Conservation (phyloP, 192 early-diverging fungal genomes). For the Diversispora epigaea region DNA sequence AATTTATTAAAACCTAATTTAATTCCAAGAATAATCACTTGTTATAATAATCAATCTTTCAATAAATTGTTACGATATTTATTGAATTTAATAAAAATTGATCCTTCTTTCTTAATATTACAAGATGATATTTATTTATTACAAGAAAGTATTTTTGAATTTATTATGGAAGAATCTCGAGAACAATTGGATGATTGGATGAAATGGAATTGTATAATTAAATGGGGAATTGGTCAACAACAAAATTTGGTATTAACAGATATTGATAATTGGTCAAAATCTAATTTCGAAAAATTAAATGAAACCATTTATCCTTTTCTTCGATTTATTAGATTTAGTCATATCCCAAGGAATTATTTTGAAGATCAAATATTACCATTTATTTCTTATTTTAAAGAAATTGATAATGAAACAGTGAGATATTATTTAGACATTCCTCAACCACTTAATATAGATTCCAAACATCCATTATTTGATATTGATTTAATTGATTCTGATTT, state of each 20-base stretch:
- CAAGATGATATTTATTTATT: constrained; percentile 14
- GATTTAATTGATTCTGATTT: constrained; percentile 4
- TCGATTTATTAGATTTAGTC: constrained; percentile 2
- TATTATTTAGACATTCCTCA: not conserved
- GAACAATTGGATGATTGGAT: not conserved
- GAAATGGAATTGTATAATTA: constrained; percentile 4
- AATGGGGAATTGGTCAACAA: not conserved
- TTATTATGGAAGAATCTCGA: not conserved
- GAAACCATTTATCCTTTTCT: not conserved
- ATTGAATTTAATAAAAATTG: not conserved
- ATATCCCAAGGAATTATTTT: constrained; percentile 11
- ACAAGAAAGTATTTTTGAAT: not conserved
- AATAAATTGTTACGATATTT: not conserved
- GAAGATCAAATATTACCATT: constrained; percentile 4
- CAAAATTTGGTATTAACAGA: not conserved
- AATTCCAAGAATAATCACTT: not conserved
- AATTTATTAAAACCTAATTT: not conserved
- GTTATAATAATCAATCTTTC: not conserved
- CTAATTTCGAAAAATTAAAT: constrained; percentile 6
- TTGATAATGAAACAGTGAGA: not conserved
- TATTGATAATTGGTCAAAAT: not conserved
- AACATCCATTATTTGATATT: not conserved
- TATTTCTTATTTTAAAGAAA: constrained; percentile 1
- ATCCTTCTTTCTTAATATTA: not conserved
- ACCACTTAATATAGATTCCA: not conserved